These are phyloP conservation scores for Chrysoporthe cubensis DNA, from an alignment of 2,329 filamentous ascomycete genomes.

Conservation along the genomic window DNA sequence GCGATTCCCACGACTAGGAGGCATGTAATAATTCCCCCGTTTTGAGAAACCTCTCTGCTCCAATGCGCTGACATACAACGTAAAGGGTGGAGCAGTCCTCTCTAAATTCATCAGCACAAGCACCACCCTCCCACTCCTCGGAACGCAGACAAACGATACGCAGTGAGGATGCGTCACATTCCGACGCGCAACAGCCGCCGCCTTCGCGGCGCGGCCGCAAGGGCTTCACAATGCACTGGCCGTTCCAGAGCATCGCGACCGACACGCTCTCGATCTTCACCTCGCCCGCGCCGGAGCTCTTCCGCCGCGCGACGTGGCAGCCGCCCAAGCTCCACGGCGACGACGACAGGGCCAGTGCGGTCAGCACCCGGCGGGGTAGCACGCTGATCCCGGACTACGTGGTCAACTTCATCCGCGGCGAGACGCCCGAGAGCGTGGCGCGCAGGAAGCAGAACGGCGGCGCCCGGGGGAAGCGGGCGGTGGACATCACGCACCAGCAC, in stretches of 20 bases:
- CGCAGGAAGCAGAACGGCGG: slow-evolving; percentile 45
- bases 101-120: not conserved
- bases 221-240: slow-evolving; percentile 38
- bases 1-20: not conserved
- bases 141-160: not conserved
- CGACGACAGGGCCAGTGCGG: slow-evolving; percentile 28
- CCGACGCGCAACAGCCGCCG: slow-evolving; percentile 13
- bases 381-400: slow-evolving; percentile 60
- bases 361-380: slow-evolving; percentile 36
- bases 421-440: slow-evolving; percentile 58
- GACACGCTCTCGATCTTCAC: slow-evolving; percentile 33
- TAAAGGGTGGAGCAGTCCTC: not conserved
- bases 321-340: slow-evolving; percentile 16
- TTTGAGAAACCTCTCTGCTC: not conserved
- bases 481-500: slow-evolving; percentile 39
- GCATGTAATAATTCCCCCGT: not conserved
- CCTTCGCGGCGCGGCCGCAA: slow-evolving; percentile 27
- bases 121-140: not conserved
- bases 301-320: slow-evolving; percentile 35
- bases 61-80: too few species aligned
- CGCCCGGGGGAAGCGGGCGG: slow-evolving; percentile 37
- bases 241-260: slow-evolving; percentile 39
- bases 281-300: slow-evolving; percentile 11
- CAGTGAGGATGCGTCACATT: not conserved
- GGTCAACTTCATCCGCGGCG: slow-evolving; percentile 57